phyloP scores from a whole-genome alignment of 164 flowering plant genomes.

The Malania oleifera region DNA sequence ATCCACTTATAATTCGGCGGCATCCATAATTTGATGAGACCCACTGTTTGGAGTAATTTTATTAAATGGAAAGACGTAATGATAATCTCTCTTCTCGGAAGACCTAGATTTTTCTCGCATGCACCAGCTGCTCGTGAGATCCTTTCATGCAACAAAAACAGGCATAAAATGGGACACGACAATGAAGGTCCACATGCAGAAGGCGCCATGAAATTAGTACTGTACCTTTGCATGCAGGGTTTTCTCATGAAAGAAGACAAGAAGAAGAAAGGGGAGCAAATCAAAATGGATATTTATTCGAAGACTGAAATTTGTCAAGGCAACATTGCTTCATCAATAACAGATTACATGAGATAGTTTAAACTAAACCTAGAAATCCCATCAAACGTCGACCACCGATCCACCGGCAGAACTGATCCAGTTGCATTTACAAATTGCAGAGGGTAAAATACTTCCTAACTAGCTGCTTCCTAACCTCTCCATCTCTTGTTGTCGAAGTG shows the following conservation, averaged over 20 bases:
- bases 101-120: no score
- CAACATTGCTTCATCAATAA: not conserved
- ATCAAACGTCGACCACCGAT: not conserved
- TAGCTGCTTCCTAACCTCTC: constrained; percentile 13
- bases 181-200: no score
- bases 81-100: no score
- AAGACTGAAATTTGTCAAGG: not conserved
- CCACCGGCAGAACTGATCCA: not conserved
- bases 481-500: not conserved
- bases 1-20: no score
- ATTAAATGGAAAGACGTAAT: no score
- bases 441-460: constrained; percentile 7
- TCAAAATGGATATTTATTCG: not conserved
- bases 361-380: not conserved
- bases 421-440: constrained; percentile 9
- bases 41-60: no score
- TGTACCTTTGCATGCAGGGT: no score
- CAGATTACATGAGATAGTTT: not conserved
- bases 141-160: no score
- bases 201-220: no score
- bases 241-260: not conserved
- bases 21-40: no score
- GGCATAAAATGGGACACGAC: no score
- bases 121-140: no score
- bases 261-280: not conserved